phyloP scores from a whole-genome alignment of 208 protist species.

The Leishmania gerbilli region DNA sequence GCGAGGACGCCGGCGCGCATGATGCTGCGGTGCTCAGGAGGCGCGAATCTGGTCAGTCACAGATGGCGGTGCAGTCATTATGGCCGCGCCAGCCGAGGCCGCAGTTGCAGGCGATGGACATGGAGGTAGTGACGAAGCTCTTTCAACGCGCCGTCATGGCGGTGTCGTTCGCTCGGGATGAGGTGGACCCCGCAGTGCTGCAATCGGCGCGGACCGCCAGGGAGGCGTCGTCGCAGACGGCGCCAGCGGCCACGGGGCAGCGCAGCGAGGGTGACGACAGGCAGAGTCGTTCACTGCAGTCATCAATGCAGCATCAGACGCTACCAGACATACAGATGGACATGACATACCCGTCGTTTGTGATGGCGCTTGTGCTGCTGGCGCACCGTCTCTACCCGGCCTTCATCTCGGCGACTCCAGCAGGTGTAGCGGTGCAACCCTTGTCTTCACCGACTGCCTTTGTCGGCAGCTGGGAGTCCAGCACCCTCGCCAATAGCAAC shows the following conservation, averaged over 20 bases:
- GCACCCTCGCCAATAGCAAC: not conserved
- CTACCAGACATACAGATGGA: slow-evolving; percentile 44
- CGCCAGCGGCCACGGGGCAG: not conserved
- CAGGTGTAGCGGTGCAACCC: no score
- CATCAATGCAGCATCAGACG: not conserved
- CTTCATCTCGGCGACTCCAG: not conserved
- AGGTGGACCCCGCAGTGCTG: slow-evolving; percentile 21
- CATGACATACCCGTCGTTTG: slow-evolving; percentile 76
- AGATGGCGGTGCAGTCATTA: not conserved
- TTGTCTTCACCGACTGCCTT: not conserved
- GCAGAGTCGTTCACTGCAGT: not conserved
- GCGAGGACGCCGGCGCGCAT: not conserved
- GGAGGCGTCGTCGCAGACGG: slow-evolving; percentile 2
- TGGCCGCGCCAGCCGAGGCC: not conserved
- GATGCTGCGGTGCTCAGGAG: not conserved
- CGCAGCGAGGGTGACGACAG: not conserved
- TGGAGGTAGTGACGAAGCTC: slow-evolving; percentile 58
- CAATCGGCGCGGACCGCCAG: slow-evolving; percentile 7
- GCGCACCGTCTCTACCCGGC: slow-evolving; percentile 59
- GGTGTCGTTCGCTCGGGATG: slow-evolving; percentile 11
- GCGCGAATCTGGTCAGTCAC: not conserved
- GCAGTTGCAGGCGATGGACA: slow-evolving; percentile 31
- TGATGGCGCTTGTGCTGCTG: slow-evolving; percentile 62
- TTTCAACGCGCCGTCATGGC: slow-evolving; percentile 54
- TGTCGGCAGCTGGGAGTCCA: not conserved